These are phyloP conservation scores for Krasilnikovozyma curviuscula DNA, from an alignment of 768 basidiomycete species.

Conservation along the genomic window DNA sequence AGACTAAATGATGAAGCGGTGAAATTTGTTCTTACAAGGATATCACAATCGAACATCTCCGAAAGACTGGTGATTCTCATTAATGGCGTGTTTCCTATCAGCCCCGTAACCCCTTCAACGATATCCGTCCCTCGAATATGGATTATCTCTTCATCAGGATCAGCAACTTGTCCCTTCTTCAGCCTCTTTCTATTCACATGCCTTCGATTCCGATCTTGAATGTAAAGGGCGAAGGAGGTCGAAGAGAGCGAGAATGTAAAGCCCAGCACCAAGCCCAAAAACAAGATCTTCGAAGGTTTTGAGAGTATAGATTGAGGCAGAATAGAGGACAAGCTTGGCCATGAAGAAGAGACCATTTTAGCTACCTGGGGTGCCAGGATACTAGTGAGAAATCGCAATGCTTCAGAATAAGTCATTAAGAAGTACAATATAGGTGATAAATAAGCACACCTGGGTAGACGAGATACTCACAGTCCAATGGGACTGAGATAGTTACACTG, in stretches of 20 bases:
- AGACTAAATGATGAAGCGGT: too few species aligned
- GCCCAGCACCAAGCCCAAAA: conserved; percentile 46
- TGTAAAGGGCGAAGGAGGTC: conserved; percentile 41
- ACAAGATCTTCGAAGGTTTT: conserved; percentile 17
- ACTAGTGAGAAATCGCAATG: neutral
- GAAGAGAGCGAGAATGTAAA: conserved; percentile 56
- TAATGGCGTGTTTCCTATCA: conserved; percentile 91
- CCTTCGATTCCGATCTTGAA: conserved; percentile 33
- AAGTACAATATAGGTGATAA: neutral
- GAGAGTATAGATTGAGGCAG: neutral
- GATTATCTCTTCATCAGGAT: conserved; percentile 20
- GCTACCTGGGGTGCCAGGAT: neutral
- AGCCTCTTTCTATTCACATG: neutral
- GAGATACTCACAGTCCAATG: neutral
- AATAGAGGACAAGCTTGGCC: neutral
- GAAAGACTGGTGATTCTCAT: conserved; percentile 80
- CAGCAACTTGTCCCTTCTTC: conserved; percentile 10
- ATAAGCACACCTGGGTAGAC: neutral
- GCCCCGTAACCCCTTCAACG: conserved; percentile 55
- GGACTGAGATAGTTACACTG: too few species aligned
- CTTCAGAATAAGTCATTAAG: neutral
- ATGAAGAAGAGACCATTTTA: neutral
- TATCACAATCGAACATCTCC: conserved; percentile 76
- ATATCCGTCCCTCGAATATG: conserved; percentile 46
- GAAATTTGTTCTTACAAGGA: conserved; percentile 49